phyloP scores from a whole-genome alignment of 495 filamentous ascomycete genomes.

The Penicillium daleae region DNA sequence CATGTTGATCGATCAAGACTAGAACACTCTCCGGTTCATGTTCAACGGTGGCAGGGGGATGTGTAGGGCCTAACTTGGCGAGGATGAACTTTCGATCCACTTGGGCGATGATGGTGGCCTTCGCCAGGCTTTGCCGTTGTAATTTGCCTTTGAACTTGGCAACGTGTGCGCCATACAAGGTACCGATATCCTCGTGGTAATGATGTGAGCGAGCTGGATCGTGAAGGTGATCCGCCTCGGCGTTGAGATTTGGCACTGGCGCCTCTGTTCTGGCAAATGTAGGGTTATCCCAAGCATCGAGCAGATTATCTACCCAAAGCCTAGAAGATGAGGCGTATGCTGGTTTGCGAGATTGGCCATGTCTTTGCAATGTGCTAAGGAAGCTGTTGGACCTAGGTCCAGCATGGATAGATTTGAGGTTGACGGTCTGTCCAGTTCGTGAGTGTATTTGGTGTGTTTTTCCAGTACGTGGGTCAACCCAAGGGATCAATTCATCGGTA shows the following conservation, averaged over 20 bases:
- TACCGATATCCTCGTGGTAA: slow-evolving; percentile 19
- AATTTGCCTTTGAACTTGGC: slow-evolving; percentile 58
- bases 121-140: slow-evolving; percentile 64
- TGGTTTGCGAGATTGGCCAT: slow-evolving; percentile 11
- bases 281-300: slow-evolving; percentile 63
- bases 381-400: background rate
- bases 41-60: background rate
- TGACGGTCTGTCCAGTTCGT: slow-evolving; percentile 61
- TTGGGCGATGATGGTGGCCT: slow-evolving; percentile 73
- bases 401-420: slow-evolving; percentile 5
- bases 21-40: slow-evolving; percentile 43
- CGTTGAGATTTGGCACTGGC: slow-evolving; percentile 46
- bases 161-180: slow-evolving; percentile 22
- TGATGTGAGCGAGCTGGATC: background rate
- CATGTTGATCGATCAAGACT: slow-evolving; percentile 90
- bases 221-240: slow-evolving; percentile 9
- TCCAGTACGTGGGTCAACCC: slow-evolving; percentile 71
- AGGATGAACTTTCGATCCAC: slow-evolving; percentile 92
- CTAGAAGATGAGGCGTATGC: slow-evolving; percentile 15
- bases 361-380: slow-evolving; percentile 7
- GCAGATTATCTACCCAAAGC: slow-evolving; percentile 42
- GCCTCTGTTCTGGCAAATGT: slow-evolving; percentile 58
- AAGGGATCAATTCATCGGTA: slow-evolving; percentile 52
- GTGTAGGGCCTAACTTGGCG: slow-evolving; percentile 50
- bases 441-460: slow-evolving; percentile 59